Evolutionary conservation across 331 rosid genomes (phyloP).

Genomic region (Quercus lobata): DNA sequence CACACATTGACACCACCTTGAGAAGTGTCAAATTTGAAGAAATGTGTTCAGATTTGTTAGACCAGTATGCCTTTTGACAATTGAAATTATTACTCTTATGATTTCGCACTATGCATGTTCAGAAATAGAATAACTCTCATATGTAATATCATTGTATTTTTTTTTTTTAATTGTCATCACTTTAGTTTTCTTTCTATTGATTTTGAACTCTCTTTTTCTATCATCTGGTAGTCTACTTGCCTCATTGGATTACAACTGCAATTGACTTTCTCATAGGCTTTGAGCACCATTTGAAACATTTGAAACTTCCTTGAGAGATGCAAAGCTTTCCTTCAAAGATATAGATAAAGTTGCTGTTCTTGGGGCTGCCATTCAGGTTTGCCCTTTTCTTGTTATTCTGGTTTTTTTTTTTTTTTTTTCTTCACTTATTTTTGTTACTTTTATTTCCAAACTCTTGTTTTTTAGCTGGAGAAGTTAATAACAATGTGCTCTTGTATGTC

Average conservation of each 20-base stretch:
- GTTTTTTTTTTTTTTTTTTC: neutral
- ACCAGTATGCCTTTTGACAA: neutral
- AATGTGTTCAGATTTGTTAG: neutral
- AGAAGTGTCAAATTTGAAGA: neutral
- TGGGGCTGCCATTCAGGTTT: too few species aligned
- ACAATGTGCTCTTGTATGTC: slow-evolving; percentile 62
- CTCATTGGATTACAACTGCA: too few species aligned
- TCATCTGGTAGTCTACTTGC: too few species aligned
- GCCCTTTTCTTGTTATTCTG: neutral
- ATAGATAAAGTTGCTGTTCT: too few species aligned
- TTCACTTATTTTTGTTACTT: neutral
- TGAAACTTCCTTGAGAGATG: too few species aligned
- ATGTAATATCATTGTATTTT: neutral
- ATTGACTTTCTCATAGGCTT: too few species aligned
- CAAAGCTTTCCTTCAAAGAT: too few species aligned
- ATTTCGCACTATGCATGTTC: neutral
- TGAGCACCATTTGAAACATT: too few species aligned
- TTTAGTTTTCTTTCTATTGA: neutral
- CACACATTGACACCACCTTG: neutral
- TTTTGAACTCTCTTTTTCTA: too few species aligned
- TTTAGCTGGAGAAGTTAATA: slow-evolving; percentile 56
- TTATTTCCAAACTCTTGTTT: slow-evolving; percentile 42
- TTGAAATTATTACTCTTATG: neutral
- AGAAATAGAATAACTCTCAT: neutral
- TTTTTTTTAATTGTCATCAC: neutral